Base-by-base conservation (phyloP, 805 yeast species). In the Hanseniaspora nectarophila region DNA sequence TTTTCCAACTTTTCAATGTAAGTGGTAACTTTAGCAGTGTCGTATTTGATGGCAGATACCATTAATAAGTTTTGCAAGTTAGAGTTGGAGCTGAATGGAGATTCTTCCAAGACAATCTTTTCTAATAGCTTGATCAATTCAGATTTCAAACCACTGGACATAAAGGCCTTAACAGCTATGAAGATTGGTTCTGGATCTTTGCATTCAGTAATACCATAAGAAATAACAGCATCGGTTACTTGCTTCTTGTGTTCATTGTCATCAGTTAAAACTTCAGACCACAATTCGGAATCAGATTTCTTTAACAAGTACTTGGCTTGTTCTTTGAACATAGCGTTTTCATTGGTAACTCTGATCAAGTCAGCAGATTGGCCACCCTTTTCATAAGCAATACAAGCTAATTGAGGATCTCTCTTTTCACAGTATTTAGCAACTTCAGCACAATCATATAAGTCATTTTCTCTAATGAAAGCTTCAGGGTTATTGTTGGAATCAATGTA, bases 381-480 rank as follows among this genome's bases (percentile, higher is more conserved):
- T 56, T 94, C 95, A 69, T 92, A 92, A 49, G 96, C 95, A 70
- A 92, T 92, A 69, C 87, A 92, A 28, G 98, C 99, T 66, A 92
- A 74, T 71, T 87, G 92, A 56, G 99, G 99, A 64, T 92, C 99
- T 70, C 98, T 85, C 78, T 86, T 90, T 71, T 92, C 99, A 76
- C 99, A 92, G 74, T 92, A 92, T 66, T 80, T 87, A 74, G 98
- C 99, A 58, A 92, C 97, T 61, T 84, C 84, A 59, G 85, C 73
- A n/a, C 97, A 83, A 70, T 92, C 94, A 70, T 92, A 92, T 63
- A 76, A 75, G 60, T 81, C 76, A 68, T 92, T 92, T 69, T 90
- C 97, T 65, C 81, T 82, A 72, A 92, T 76, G 74, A 92, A 92
- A 68, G 87, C 88, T 68, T 92, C 99, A 34, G 99, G 97, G 60